Evolutionary conservation across 163 green algal genomes (phyloP), one percentile per base, ranked within the genome.

Genomic region (Smithsoniella earleae): DNA sequence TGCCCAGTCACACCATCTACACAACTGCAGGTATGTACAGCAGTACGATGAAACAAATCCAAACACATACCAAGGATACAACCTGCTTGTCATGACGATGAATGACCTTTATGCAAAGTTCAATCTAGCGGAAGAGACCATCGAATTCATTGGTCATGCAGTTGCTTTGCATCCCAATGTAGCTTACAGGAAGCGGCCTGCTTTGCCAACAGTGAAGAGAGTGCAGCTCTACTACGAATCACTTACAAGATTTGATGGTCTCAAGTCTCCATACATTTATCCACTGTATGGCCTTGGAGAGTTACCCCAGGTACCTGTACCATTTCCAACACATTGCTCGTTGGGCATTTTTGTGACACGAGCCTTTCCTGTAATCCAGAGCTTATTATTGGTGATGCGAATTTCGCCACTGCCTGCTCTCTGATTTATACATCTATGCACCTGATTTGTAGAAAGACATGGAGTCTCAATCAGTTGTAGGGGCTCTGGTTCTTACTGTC

Each of bases 221-320:
- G 87, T 96, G 66, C 93, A 97, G 87, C 90, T 99, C 45, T 99
- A 99, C 85, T 86, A 97, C 75, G 91, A 98, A 18, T 95, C 85
- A 27, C 82, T 99, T 55, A 84, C 89, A n/a, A 85, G 93, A 31
- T 99, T 97, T 82, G 86, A 92, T 36, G 91, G 87, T 40, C 85
- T 91, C 27, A 86, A 80, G 13, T 93, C 86, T 0, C 94, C 94
- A 18, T 99, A 98, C 86, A 96, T 99, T 73, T 99, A 99, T 86
- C 94, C 94, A 0, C 82, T 96, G 8, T 99, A 98, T 66, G 94
- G 94, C 40, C 86, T 99, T 3, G 94, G 94, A 3, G 94, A 99
- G 85, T 86, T 99, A 65, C 93, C 93, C 8, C 93, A 97, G 85
- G 89, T 92, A 37, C 22, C 34, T n/a, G n/a, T n/a, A n/a, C n/a